Percentiles rank a stretch among this genome's conserved stretches.
Conservation (phyloP, 2,329 filamentous ascomycete genomes). For the Chlorencoelia australis region DNA sequence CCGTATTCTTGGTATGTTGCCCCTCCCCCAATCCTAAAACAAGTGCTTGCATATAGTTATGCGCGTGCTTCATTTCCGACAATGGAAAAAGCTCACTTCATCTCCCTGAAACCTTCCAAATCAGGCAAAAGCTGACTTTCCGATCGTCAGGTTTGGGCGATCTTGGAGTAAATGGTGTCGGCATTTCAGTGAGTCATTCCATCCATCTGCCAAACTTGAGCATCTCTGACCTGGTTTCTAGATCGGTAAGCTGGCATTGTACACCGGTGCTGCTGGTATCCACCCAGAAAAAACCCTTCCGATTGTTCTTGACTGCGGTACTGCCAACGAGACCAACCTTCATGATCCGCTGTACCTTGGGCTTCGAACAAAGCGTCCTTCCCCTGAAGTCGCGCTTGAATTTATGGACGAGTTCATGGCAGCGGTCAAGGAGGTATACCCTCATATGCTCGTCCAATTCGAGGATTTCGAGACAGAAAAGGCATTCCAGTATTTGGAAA, state of each 20-base stretch:
- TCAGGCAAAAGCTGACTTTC: no score
- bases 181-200: slow-evolving; percentile 66
- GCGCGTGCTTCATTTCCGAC: no score
- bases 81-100: no score
- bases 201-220: neutral
- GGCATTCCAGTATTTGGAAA: slow-evolving; percentile 85
- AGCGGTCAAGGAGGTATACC: slow-evolving; percentile 66
- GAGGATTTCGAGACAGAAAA: slow-evolving; percentile 92
- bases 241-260: slow-evolving; percentile 90
- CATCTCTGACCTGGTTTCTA: slow-evolving; percentile 28
- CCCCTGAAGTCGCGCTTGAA: slow-evolving; percentile 68
- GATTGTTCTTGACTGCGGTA: slow-evolving; percentile 58
- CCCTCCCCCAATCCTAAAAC: no score
- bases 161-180: slow-evolving; percentile 92
- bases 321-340: slow-evolving; percentile 55
- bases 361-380: slow-evolving; percentile 71
- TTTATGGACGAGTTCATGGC: slow-evolving; percentile 98
- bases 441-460: slow-evolving; percentile 70
- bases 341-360: slow-evolving; percentile 78
- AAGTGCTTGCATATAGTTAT: no score
- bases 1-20: slow-evolving; percentile 81
- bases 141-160: no score
- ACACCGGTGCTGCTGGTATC: slow-evolving; percentile 92
- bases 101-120: no score
- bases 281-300: slow-evolving; percentile 74